Evolutionary conservation across 805 yeast genomes (phyloP), one percentile per base, ranked within the genome.

Genomic region (Schizosaccharomyces octosporus): DNA sequence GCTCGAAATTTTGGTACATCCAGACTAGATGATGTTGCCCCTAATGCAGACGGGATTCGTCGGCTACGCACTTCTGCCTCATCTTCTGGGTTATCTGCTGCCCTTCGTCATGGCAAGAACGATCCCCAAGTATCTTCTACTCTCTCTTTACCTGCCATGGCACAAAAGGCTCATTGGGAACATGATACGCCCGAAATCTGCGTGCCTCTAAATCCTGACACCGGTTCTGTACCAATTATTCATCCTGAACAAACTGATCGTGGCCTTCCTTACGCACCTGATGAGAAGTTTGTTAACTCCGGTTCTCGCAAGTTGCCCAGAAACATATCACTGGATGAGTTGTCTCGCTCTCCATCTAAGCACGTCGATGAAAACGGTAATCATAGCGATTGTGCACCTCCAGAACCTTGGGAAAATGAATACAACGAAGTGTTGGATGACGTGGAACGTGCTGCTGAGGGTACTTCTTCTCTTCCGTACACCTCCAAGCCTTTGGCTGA

Each of bases 241-340:
- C 13, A 24, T 29, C 57, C 57, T 11, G 57, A 51, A 29, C 57
- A 51, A 29, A 51, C 36, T 29, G 57, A 51, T 29, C 57, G 57
- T 21, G 57, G 57, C n/a, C 57, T 51, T 24, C 57, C 57, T 24
- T 51, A 51, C n/a, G 57, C 57, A 24, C 57, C 57, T 29, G 57
- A 51, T 3, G 57, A 51, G n/a, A 21, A 51, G 27, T 51, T 24
- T 15, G 31, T 19, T 29, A 51, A 51, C 57, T 51, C 57, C n/a
- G 57, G 36, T 5, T 24, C 57, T 51, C 57, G 31, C 31, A 51
- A 51, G 27, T 29, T 51, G 19, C 31, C 31, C 2, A 29, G n/a
- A 21, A 29, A 29, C 21, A 29, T 29, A 17, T 29, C 36, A 1
- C 17, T 29, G 7, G 57, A 51, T 19, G 57, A 51, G 19, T 17